Percentiles rank a stretch among this genome's conserved stretches.
phyloP scores from a whole-genome alignment of 768 basidiomycete species.

The Pleurotus ostreatus region DNA sequence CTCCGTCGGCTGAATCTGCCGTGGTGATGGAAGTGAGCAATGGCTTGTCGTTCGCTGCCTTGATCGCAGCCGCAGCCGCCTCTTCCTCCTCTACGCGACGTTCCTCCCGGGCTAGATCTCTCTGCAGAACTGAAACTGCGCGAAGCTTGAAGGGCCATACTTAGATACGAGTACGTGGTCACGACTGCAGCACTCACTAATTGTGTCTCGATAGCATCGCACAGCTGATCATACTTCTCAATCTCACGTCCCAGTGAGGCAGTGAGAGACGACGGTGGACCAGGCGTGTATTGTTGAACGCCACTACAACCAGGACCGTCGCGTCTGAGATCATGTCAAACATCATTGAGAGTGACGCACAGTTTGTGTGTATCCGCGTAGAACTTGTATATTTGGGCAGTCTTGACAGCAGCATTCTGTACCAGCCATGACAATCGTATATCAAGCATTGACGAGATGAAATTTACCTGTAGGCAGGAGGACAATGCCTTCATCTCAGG shows the following conservation, averaged over 20 bases:
- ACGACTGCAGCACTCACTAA: slow-evolving; percentile 40
- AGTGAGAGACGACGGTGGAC: slow-evolving; percentile 63
- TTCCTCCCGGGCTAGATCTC: slow-evolving; percentile 64
- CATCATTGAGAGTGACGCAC: slow-evolving; percentile 33
- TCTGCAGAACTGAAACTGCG: slow-evolving; percentile 67
- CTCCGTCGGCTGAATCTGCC: slow-evolving; percentile 13
- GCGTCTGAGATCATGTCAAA: too few species aligned
- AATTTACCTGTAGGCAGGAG: slow-evolving; percentile 51
- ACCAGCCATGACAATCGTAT: slow-evolving; percentile 5
- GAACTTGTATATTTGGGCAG: slow-evolving; percentile 68
- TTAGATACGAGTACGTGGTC: not conserved
- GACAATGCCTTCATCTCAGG: slow-evolving; percentile 61
- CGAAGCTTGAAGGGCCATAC: slow-evolving; percentile 43
- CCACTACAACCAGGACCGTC: slow-evolving; percentile 33
- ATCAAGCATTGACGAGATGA: not conserved
- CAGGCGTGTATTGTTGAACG: slow-evolving; percentile 50
- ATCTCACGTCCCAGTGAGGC: slow-evolving; percentile 67
- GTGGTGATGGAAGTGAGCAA: slow-evolving; percentile 15
- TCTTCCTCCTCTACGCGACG: slow-evolving; percentile 40
- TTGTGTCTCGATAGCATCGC: slow-evolving; percentile 72
- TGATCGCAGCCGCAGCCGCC: slow-evolving; percentile 28
- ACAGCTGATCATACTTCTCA: slow-evolving; percentile 76
- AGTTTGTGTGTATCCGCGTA: slow-evolving; percentile 61
- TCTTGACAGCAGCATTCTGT: slow-evolving; percentile 64
- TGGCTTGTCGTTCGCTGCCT: not conserved